Evolutionary conservation across 495 filamentous ascomycete genomes (phyloP).

Genomic region (Daldinia grandis): DNA sequence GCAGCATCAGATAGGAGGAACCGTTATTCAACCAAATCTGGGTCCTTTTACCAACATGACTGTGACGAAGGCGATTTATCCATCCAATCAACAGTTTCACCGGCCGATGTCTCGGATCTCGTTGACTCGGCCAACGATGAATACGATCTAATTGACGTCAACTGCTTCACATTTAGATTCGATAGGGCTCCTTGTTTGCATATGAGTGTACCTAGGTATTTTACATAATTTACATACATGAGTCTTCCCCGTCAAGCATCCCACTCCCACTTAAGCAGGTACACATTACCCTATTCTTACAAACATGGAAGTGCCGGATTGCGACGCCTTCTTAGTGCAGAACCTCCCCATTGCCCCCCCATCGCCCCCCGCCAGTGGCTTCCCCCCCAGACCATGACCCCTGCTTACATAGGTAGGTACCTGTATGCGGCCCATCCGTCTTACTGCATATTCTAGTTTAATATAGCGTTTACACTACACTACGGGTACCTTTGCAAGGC

Average conservation of each 20-base stretch:
- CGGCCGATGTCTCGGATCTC: constrained; percentile 23
- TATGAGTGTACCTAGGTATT: neutral
- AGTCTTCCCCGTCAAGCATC: neutral
- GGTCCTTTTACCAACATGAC: constrained; percentile 24
- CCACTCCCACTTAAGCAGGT: constrained; percentile 14
- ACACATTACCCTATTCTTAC: constrained; percentile 25
- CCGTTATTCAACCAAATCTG: constrained; percentile 2
- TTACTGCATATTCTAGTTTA: constrained; percentile 21
- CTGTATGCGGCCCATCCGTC: constrained; percentile 25
- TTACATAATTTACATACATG: too few relatives aligned
- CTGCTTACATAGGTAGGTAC: too few relatives aligned
- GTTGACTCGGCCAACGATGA: constrained; percentile 21
- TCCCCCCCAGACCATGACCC: constrained; percentile 25
- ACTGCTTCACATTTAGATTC: neutral
- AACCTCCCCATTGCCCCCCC: neutral
- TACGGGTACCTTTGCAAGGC: neutral
- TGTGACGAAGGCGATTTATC: constrained; percentile 29
- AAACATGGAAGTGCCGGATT: constrained; percentile 27
- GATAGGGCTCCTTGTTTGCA: neutral
- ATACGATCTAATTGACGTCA: constrained; percentile 37
- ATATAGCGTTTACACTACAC: neutral
- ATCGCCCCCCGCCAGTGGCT: neutral
- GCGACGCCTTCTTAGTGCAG: constrained; percentile 8
- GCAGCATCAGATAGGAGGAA: constrained; percentile 7
- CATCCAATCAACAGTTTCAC: constrained; percentile 22